Evolutionary conservation across 352 stramenopile genomes (phyloP).

Genomic region (Phytophthora sansomeana): DNA sequence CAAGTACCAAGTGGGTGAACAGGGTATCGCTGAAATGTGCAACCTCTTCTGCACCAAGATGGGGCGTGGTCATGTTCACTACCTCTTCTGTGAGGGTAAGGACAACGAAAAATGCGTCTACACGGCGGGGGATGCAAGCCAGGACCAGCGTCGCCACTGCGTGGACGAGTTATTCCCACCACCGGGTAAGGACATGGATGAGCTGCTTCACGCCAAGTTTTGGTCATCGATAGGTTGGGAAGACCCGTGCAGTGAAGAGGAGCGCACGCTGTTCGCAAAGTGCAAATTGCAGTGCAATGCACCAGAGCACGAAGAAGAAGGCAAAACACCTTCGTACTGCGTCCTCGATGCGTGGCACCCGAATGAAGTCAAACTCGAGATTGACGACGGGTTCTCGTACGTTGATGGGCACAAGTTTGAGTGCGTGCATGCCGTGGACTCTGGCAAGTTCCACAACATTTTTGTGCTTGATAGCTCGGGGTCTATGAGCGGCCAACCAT

Average conservation of each 20-base stretch:
- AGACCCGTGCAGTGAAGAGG: conserved; percentile 40
- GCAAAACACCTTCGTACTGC: conserved; percentile 21
- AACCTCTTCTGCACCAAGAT: conserved; percentile 36
- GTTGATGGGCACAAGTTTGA: conserved; percentile 33
- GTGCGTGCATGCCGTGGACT: conserved; percentile 27
- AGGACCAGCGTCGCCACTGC: conserved; percentile 38
- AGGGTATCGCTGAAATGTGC: conserved; percentile 43
- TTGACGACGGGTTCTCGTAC: conserved; percentile 26
- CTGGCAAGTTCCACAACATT: conserved; percentile 34
- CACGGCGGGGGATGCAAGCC: not conserved
- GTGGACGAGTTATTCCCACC: not conserved
- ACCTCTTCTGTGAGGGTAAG: conserved; percentile 27
- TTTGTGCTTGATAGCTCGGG: conserved; percentile 43
- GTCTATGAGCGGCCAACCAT: conserved; percentile 39
- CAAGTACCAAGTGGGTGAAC: conserved; percentile 32
- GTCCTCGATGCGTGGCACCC: conserved; percentile 33
- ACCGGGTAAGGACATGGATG: conserved; percentile 24
- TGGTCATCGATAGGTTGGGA: conserved; percentile 43
- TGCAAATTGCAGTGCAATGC: conserved; percentile 36
- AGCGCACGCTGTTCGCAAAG: conserved; percentile 21
- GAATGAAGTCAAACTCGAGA: conserved; percentile 46
- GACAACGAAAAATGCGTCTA: conserved; percentile 26
- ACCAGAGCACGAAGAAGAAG: conserved; percentile 22
- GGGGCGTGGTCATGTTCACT: conserved; percentile 41
- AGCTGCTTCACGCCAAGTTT: conserved; percentile 39